A percentile compares a stretch with the other conserved stretches of the same genome.
Conservation (phyloP, 768 basidiomycete genomes). For the Podaxis sp. region DNA sequence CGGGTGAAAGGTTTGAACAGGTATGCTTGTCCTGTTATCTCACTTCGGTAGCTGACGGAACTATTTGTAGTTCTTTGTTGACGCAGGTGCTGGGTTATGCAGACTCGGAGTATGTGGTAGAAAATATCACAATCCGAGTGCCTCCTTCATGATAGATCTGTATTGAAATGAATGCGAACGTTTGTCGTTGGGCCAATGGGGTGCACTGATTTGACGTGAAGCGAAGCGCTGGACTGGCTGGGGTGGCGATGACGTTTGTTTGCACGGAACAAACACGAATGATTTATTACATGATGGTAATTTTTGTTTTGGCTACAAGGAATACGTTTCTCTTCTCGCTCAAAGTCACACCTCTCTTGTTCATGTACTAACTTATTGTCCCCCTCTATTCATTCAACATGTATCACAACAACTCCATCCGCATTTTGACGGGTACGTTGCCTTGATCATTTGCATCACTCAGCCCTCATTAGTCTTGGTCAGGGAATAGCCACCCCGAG, state of each 20-base stretch:
- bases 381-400: slow-evolving; percentile 34
- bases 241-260: slow-evolving; percentile 50
- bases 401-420: slow-evolving; percentile 82
- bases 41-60: slow-evolving; percentile 15
- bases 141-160: slow-evolving; percentile 32
- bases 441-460: slow-evolving; percentile 1
- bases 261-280: slow-evolving; percentile 32
- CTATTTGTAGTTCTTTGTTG: slow-evolving; percentile 66
- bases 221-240: slow-evolving; percentile 8
- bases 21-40: slow-evolving; percentile 41
- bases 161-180: slow-evolving; percentile 8
- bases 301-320: slow-evolving; percentile 27
- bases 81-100: slow-evolving; percentile 85
- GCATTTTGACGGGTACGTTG: slow-evolving; percentile 67
- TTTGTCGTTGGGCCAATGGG: slow-evolving; percentile 14
- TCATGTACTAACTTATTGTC: slow-evolving; percentile 38
- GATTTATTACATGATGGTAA: slow-evolving; percentile 18
- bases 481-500: slow-evolving; percentile 98
- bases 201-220: slow-evolving; percentile 15
- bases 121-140: slow-evolving; percentile 83
- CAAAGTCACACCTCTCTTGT: slow-evolving; percentile 16
- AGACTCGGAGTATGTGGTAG: slow-evolving; percentile 96
- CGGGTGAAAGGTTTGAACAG: slow-evolving; percentile 90
- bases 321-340: slow-evolving; percentile 15
- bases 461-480: slow-evolving; percentile 19